phyloP scores from a whole-genome alignment of 1,284 basidiomycete species.

The Leccinum fallax region DNA sequence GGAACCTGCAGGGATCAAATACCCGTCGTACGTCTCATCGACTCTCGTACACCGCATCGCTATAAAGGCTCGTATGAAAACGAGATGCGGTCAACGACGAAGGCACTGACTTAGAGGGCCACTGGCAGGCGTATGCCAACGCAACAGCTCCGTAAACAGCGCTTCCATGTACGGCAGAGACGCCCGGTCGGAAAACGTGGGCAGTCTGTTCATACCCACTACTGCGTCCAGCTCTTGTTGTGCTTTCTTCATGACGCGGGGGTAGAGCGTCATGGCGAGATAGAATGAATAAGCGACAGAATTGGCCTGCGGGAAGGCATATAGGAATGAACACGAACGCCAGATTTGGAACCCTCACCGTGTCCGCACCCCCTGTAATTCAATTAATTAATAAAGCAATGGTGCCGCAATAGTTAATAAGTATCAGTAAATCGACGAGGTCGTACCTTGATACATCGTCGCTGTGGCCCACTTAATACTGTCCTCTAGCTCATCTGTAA shows the following conservation, averaged over 20 bases:
- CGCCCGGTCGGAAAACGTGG: constrained; percentile 27
- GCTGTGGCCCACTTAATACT: constrained; percentile 59
- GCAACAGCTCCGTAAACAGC: constrained; percentile 53
- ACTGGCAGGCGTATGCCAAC: constrained; percentile 54
- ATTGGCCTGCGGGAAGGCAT: constrained; percentile 5
- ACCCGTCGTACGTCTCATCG: constrained; percentile 42
- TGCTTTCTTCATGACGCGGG: constrained; percentile 42
- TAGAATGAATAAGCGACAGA: constrained; percentile 18
- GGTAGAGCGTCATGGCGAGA: constrained; percentile 28
- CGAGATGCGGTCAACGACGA: not conserved
- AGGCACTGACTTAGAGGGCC: constrained; percentile 45
- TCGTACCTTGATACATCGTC: constrained; percentile 53
- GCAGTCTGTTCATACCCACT: constrained; percentile 46
- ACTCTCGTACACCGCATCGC: constrained; percentile 48
- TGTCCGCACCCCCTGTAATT: constrained; percentile 20
- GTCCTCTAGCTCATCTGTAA: constrained; percentile 48
- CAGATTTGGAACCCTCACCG: constrained; percentile 7
- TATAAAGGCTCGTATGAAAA: constrained; percentile 21
- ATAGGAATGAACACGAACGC: not conserved
- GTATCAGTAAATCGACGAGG: not conserved
- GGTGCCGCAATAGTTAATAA: not conserved
- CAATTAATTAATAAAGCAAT: not conserved
- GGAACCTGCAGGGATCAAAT: constrained; percentile 22
- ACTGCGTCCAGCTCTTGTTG: constrained; percentile 61
- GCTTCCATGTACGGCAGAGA: constrained; percentile 31